phyloP scores from a whole-genome alignment of 2,329 filamentous ascomycete species.

The Nothophaeocryptopus gaeumannii region DNA sequence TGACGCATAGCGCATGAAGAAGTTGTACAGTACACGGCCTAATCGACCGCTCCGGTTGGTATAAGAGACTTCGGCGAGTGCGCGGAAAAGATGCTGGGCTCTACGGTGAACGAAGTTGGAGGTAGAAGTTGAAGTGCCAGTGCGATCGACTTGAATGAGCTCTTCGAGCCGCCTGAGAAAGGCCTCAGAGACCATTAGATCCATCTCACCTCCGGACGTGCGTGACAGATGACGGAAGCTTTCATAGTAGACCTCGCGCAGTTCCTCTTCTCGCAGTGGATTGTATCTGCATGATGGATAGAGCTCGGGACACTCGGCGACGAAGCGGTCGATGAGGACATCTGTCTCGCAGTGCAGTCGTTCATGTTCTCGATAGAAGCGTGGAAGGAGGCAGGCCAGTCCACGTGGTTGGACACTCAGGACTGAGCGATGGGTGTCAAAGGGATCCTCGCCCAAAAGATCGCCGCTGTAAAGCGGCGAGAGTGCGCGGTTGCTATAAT shows the following conservation, averaged over 20 bases:
- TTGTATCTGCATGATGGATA: conserved; percentile 15
- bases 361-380: conserved; percentile 11
- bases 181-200: conserved; percentile 1
- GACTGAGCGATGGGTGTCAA: conserved; percentile 8
- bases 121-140: conserved; percentile 1
- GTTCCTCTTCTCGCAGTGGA: conserved; percentile 14
- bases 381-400: conserved; percentile 8
- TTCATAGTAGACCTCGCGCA: conserved; percentile 16
- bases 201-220: conserved; percentile 2
- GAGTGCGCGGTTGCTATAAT: too few species aligned
- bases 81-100: conserved; percentile 14
- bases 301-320: conserved; percentile 12
- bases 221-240: conserved; percentile 11
- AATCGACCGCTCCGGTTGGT: conserved; percentile 8
- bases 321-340: conserved; percentile 14
- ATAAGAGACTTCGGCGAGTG: conserved; percentile 15
- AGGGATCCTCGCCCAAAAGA: not conserved
- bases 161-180: conserved; percentile 9
- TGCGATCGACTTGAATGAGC: conserved; percentile 7
- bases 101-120: conserved; percentile 8
- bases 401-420: conserved; percentile 8
- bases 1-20: conserved; percentile 13
- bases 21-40: conserved; percentile 9
- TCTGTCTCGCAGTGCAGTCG: conserved; percentile 9
- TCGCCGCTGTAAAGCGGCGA: too few species aligned